A percentile compares a stretch with the other conserved stretches of the same genome.
phyloP scores from a whole-genome alignment of 176 grass and related monocot genomes.

The Sorghum bicolor region Sorghum_bicolor_NCBIv3 NC_012870.2:70658501-70659000 shows the following conservation, averaged over 20 bases:
- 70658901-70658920: too few relatives aligned
- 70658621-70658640: neutral
- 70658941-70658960: too few relatives aligned
- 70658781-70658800: neutral
- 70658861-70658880: too few relatives aligned
- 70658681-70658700: neutral
- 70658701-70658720: neutral
- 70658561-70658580: neutral
- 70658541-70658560: neutral
- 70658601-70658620: neutral
- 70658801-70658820: too few relatives aligned
- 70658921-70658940: too few relatives aligned
- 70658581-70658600: neutral
- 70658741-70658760: neutral
- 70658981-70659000: too few relatives aligned
- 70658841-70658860: too few relatives aligned
- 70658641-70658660: neutral
- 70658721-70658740: too few relatives aligned
- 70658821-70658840: too few relatives aligned
- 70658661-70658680: neutral
- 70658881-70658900: too few relatives aligned
- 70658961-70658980: too few relatives aligned
- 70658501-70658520: neutral
- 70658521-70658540: neutral
- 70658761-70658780: neutral